A percentile compares a stretch with the other conserved stretches of the same genome.
These are phyloP conservation scores for Mortierella sp. DNA, from an alignment of 371 early-diverging fungal genomes.

Conservation along the genomic window DNA sequence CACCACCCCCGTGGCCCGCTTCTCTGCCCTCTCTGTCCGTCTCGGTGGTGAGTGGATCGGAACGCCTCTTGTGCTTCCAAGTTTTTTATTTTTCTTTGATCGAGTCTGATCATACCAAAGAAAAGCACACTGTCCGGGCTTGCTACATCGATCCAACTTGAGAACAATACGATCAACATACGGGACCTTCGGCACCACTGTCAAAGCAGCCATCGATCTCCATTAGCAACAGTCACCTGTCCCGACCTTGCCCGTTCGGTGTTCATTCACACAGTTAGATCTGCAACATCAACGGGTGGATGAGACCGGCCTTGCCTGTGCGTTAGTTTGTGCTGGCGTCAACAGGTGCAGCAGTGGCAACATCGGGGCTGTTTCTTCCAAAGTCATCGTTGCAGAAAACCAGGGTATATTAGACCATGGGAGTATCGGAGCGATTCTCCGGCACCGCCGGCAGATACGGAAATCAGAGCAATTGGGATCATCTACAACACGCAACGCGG, in stretches of 20 bases:
- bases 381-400: neutral
- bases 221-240: neutral
- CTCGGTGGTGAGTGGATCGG: slow-evolving; percentile 39
- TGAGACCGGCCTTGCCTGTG: too few relatives aligned
- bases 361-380: too few relatives aligned
- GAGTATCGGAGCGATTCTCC: slow-evolving; percentile 19
- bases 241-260: too few relatives aligned
- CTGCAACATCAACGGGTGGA: too few relatives aligned
- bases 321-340: neutral
- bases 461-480: neutral
- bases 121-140: neutral
- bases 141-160: too few relatives aligned
- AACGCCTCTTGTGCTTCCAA: neutral
- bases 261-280: neutral
- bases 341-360: too few relatives aligned
- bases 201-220: neutral
- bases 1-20: slow-evolving; percentile 48
- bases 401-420: neutral
- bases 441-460: neutral
- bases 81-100: neutral
- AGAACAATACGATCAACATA: neutral
- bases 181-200: neutral
- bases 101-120: slow-evolving; percentile 1
- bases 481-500: too few relatives aligned
- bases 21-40: slow-evolving; percentile 53